Evolutionary conservation across 306 rosid species (phyloP), one percentile per base, ranked within the genome.

Genomic region (Prunus mume): DNA sequence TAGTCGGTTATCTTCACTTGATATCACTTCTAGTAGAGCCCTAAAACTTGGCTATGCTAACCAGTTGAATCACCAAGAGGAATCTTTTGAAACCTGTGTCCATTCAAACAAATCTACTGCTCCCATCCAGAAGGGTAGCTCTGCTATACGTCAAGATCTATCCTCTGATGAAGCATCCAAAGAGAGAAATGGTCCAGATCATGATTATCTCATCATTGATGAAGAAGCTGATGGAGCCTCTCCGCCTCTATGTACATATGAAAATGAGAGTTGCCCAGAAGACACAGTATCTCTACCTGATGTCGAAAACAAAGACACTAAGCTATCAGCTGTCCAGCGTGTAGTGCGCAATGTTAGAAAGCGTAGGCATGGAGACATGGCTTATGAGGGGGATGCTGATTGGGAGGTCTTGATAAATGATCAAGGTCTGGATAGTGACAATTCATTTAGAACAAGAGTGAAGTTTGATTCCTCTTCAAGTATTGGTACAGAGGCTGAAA

Each of bases 371-470:
- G 94, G 90, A 52, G 99, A 96, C 84, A 96, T 96, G 99, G 92
- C 99, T 76, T 96, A 96, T 80, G 98, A 96, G 83, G 99, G 97
- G 83, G 99, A 96, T 88, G 96, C 90, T 78, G 97, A 93, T 55
- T 96, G 99, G 99, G 96, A 93, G 32, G 81, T 72, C 74, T 86
- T 93, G 86, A 81, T 78, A 55, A 80, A 83, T 79, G 92, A 86
- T 69, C 86, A 81, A 78, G 62, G 83, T 73, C 81, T 71, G 55
- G 87, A 87, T 57, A 71, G 83, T 81, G 90, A 88, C 14, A 83
- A 49, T 50, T 78, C 83, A 79, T 81, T 74, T 55, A 85, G 83
- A 86, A 68, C 83, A 25, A 88, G 91, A 89, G 83, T 46, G 78
- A 88, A 85, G 80, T 78, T 58, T 45, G 93, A 83, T 79, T 84